These are phyloP conservation scores for Smithsoniella earleae DNA, from an alignment of 163 green algal genomes.

Conservation along the genomic window DNA sequence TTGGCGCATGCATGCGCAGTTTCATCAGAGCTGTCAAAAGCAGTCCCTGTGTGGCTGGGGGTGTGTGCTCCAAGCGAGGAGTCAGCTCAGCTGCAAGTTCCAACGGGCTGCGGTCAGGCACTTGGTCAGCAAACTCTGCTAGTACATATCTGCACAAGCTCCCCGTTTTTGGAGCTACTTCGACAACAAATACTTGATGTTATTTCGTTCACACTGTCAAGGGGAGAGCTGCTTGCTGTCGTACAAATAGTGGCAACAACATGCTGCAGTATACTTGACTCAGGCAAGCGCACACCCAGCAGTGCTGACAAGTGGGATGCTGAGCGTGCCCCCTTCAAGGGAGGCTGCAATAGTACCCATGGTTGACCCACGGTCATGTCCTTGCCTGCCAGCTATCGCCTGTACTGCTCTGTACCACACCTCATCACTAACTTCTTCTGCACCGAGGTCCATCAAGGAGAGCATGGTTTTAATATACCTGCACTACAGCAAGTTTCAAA, in stretches of 20 bases:
- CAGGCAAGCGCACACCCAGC: conserved; percentile 28
- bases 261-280: too few relatives aligned
- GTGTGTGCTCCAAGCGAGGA: background rate
- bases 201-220: too few relatives aligned
- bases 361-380: background rate
- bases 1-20: conserved; percentile 58
- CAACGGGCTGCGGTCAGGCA: background rate
- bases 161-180: too few relatives aligned
- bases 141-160: conserved; percentile 17
- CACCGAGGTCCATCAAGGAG: background rate
- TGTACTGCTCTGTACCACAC: conserved; percentile 93
- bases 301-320: conserved; percentile 17
- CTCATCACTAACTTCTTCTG: conserved; percentile 62
- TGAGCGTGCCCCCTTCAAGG: conserved; percentile 13
- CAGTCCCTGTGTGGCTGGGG: conserved; percentile 45
- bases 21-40: conserved; percentile 86
- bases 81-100: background rate
- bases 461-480: conserved; percentile 18
- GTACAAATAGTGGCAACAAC: too few relatives aligned
- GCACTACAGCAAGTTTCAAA: too few relatives aligned
- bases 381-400: conserved; percentile 52
- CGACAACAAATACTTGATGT: too few relatives aligned
- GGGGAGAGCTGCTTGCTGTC: too few relatives aligned
- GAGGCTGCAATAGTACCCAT: background rate
- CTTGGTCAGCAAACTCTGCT: conserved; percentile 29